Evolutionary conservation across 129 eudicot species (phyloP).

Genomic region (Pseudognaphalium luteoalbum): DNA sequence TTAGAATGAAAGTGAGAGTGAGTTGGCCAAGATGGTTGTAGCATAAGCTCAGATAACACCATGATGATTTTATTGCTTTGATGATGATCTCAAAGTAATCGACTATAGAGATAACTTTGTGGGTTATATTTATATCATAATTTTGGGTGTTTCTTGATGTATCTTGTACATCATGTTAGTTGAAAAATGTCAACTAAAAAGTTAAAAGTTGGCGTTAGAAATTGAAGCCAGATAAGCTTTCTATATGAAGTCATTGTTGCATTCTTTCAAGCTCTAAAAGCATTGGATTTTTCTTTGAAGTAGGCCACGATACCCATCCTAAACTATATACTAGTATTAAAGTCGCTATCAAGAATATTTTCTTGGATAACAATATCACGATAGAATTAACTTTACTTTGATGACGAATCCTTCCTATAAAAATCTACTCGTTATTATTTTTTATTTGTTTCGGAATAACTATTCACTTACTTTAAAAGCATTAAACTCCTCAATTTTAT

Average conservation of each 20-base stretch:
- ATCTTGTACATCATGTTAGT: conserved; percentile 19
- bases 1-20: conserved; percentile 24
- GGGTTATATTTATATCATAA: conserved; percentile 4
- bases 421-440: no score
- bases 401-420: no score
- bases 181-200: conserved; percentile 32
- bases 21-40: conserved; percentile 46
- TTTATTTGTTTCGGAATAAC: no score
- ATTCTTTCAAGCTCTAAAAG: conserved; percentile 1
- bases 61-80: conserved; percentile 21
- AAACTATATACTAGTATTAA: conserved; percentile 14
- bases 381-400: no score
- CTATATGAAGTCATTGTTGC: conserved; percentile 9
- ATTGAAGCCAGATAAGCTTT: conserved; percentile 26
- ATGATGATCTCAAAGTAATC: conserved; percentile 29
- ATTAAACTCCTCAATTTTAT: no score
- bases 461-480: no score
- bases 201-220: conserved; percentile 33
- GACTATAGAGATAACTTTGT: conserved; percentile 6
- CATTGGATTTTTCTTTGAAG: conserved; percentile 17
- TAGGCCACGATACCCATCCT: conserved; percentile 15
- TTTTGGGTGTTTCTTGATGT: conserved; percentile 25
- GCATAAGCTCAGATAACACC: conserved; percentile 44
- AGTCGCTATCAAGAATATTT: conserved; percentile 11
- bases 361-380: conserved; percentile 9